Conservation (phyloP, 1,284 basidiomycete species). For the Cryptococcus jaspeensis region DNA sequence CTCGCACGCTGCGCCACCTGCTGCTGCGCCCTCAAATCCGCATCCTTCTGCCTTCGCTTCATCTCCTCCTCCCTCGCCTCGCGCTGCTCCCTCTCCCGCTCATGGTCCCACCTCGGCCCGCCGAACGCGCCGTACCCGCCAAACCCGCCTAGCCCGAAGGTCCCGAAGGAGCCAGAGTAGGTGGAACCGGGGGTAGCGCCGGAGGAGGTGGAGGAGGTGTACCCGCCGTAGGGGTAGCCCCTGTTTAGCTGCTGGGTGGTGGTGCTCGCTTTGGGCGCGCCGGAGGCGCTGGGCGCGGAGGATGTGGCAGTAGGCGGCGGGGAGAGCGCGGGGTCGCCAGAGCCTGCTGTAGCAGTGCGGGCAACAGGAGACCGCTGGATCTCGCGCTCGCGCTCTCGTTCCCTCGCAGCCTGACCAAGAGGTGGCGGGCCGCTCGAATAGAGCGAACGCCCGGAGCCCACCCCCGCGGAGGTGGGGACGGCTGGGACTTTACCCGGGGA, state of each 20-base stretch:
- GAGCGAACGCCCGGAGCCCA: slow-evolving; percentile 5
- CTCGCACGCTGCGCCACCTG: slow-evolving; percentile 2
- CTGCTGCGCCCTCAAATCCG: slow-evolving; percentile 1
- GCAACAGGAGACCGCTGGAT: slow-evolving; percentile 12
- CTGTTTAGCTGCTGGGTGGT: background rate
- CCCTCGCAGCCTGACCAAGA: background rate
- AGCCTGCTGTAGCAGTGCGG: slow-evolving; percentile 6
- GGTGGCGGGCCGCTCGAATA: slow-evolving; percentile 11
- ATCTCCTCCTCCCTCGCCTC: slow-evolving; percentile 9
- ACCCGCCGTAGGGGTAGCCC: background rate
- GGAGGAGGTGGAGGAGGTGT: slow-evolving; percentile 9
- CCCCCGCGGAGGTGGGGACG: too few species aligned
- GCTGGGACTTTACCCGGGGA: too few species aligned
- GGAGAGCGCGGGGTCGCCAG: slow-evolving; percentile 9
- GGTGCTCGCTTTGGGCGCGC: background rate
- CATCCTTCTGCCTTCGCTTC: slow-evolving; percentile 9
- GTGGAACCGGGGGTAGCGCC: background rate
- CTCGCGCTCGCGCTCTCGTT: slow-evolving; percentile 8
- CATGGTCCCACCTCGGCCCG: slow-evolving; percentile 17
- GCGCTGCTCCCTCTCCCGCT: slow-evolving; percentile 14
- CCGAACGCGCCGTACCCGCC: slow-evolving; percentile 18
- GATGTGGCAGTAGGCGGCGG: slow-evolving; percentile 4
- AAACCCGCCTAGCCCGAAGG: slow-evolving; percentile 18
- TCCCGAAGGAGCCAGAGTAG: slow-evolving; percentile 13
- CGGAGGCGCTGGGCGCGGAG: slow-evolving; percentile 5